Evolutionary conservation across 1,284 basidiomycete genomes (phyloP).

Genomic region (Golubevia sp.): DNA sequence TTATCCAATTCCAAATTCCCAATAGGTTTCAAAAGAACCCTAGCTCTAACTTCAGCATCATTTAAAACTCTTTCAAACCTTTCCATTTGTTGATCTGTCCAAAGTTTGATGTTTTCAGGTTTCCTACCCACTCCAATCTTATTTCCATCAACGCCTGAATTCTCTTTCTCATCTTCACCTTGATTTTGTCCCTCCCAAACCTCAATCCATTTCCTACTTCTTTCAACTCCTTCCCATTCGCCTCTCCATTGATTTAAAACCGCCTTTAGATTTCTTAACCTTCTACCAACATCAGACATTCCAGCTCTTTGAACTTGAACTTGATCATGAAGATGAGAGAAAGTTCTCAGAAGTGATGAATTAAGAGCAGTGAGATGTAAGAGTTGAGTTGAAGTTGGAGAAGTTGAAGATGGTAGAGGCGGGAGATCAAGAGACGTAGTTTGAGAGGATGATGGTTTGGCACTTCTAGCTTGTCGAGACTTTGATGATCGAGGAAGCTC

Average conservation of each 20-base stretch:
- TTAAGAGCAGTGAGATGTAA: neutral
- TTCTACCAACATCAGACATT: slow-evolving; percentile 20
- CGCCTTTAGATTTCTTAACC: slow-evolving; percentile 16
- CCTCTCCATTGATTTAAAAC: slow-evolving; percentile 19
- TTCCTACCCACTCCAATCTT: neutral
- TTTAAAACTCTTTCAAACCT: slow-evolving; percentile 12
- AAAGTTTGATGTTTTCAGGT: slow-evolving; percentile 12
- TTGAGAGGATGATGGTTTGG: no score
- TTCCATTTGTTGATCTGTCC: slow-evolving; percentile 18
- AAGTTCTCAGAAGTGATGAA: slow-evolving; percentile 5
- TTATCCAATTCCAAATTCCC: neutral
- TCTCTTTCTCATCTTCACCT: neutral
- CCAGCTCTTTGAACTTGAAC: slow-evolving; percentile 22
- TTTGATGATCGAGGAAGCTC: no score
- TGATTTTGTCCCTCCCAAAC: neutral
- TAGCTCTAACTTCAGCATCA: slow-evolving; percentile 10
- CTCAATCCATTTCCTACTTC: slow-evolving; percentile 18
- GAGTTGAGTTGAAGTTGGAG: no score
- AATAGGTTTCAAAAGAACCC: slow-evolving; percentile 16
- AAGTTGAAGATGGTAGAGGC: no score
- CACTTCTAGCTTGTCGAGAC: no score
- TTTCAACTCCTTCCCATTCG: slow-evolving; percentile 20
- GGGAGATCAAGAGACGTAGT: no score
- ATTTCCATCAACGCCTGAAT: neutral
- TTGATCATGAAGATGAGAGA: slow-evolving; percentile 25